These are phyloP conservation scores for Trifolium dubium DNA, from an alignment of 306 rosid species.

Conservation along the genomic window DNA sequence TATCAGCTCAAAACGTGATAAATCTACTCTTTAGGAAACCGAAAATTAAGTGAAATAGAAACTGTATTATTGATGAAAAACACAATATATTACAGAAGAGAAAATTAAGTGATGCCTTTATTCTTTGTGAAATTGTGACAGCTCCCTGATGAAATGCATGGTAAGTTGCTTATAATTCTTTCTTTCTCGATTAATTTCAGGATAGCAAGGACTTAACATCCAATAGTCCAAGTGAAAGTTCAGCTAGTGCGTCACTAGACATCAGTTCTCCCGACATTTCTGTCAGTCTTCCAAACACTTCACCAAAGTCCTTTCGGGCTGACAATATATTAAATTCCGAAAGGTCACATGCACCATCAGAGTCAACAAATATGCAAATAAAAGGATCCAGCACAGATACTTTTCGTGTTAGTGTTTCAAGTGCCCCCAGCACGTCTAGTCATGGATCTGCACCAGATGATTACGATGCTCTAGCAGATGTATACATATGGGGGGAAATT, in stretches of 20 bases:
- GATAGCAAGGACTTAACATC: slow-evolving; percentile 82
- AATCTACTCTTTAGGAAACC: not conserved
- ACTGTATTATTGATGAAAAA: not conserved
- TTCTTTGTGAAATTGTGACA: no score
- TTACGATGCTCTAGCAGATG: slow-evolving; percentile 94
- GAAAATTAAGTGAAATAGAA: not conserved
- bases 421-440: slow-evolving; percentile 98
- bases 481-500: slow-evolving; percentile 96
- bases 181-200: slow-evolving; percentile 66
- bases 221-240: slow-evolving; percentile 79
- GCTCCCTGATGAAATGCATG: slow-evolving; percentile 38
- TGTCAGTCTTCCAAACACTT: slow-evolving; percentile 58
- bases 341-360: slow-evolving; percentile 79
- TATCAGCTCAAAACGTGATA: not conserved
- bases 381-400: slow-evolving; percentile 95
- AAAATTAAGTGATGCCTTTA: not conserved
- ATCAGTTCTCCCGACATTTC: slow-evolving; percentile 77
- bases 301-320: slow-evolving; percentile 61
- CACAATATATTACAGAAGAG: not conserved
- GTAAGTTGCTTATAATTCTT: slow-evolving; percentile 39
- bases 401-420: slow-evolving; percentile 97
- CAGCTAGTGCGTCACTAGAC: slow-evolving; percentile 67
- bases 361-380: slow-evolving; percentile 83
- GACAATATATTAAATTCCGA: slow-evolving; percentile 62
- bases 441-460: slow-evolving; percentile 98